A percentile compares a stretch with the other conserved stretches of the same genome.
Conservation (phyloP, 768 basidiomycete genomes). For the Rhodocollybia butyracea region DNA sequence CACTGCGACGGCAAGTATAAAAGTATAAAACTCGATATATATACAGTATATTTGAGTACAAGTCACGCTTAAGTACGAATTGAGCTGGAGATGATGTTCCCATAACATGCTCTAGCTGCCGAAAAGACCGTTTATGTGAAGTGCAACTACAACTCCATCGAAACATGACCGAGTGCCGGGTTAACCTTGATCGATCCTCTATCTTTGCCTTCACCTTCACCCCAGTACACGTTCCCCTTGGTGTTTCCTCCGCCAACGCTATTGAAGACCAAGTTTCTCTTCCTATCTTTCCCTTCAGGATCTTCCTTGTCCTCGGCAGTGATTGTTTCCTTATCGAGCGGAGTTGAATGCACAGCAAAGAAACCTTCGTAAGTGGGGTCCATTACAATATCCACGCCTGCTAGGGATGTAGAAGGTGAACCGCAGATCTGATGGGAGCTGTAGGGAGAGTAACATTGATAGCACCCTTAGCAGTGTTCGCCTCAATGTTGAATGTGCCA, state of each 20-base stretch:
- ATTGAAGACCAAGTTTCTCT: constrained; percentile 4
- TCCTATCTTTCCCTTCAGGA: constrained; percentile 5
- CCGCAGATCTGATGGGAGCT: constrained; percentile 24
- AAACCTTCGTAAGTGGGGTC: constrained; percentile 28
- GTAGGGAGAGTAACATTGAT: constrained; percentile 17
- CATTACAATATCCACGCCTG: constrained; percentile 21
- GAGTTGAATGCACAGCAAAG: constrained; percentile 18
- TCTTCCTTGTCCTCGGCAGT: neutral
- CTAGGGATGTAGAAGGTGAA: constrained; percentile 22
- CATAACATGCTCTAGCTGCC: too few species aligned
- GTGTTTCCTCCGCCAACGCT: neutral
- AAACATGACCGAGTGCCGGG: neutral
- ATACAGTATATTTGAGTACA: too few species aligned
- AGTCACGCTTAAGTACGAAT: too few species aligned
- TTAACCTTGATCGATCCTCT: neutral
- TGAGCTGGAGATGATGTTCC: too few species aligned
- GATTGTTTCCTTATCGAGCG: neutral
- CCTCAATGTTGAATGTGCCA: constrained; percentile 26
- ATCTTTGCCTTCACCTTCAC: neutral
- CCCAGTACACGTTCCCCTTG: constrained; percentile 1
- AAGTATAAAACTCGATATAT: too few species aligned
- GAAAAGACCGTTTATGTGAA: too few species aligned
- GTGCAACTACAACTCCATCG: constrained; percentile 1
- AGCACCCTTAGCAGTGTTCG: constrained; percentile 20
- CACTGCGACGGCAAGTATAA: too few species aligned